These are phyloP conservation scores for Taxillus chinensis DNA, from an alignment of 164 flowering plant genomes.

Conservation along the genomic window DNA sequence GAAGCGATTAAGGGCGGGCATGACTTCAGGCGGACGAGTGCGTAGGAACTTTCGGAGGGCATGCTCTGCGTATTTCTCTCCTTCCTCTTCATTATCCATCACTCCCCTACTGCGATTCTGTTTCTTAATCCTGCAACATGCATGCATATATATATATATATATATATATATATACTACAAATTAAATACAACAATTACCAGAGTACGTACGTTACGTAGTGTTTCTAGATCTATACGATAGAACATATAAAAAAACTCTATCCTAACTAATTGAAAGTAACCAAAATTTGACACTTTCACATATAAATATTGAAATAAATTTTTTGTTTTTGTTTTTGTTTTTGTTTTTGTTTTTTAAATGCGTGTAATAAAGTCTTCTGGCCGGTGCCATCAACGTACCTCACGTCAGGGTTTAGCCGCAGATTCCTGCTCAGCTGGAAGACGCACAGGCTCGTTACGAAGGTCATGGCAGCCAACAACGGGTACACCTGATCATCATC, in stretches of 20 bases:
- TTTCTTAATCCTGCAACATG: constrained; percentile 44
- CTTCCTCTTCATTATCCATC: constrained; percentile 67
- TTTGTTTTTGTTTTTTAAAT: background rate
- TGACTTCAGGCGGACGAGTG: constrained; percentile 64
- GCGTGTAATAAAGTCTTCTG: background rate
- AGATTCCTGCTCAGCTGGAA: constrained; percentile 63
- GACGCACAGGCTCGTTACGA: constrained; percentile 51
- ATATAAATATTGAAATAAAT: background rate
- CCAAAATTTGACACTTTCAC: background rate
- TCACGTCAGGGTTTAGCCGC: constrained; percentile 65
- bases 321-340: background rate
- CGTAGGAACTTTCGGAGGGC: constrained; percentile 63
- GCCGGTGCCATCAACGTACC: constrained; percentile 20
- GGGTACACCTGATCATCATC: constrained; percentile 51
- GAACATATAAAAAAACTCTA: background rate
- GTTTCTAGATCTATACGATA: background rate
- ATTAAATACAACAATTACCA: background rate
- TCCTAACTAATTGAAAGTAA: background rate
- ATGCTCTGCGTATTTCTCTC: constrained; percentile 67
- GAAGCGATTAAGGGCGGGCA: constrained; percentile 65
- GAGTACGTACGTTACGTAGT: too few species aligned
- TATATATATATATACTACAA: background rate
- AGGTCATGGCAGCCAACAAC: constrained; percentile 62
- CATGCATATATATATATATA: background rate
- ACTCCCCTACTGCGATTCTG: constrained; percentile 35